phyloP scores from a whole-genome alignment of 2,329 filamentous ascomycete genomes.

The Helminthosporium solani region DNA sequence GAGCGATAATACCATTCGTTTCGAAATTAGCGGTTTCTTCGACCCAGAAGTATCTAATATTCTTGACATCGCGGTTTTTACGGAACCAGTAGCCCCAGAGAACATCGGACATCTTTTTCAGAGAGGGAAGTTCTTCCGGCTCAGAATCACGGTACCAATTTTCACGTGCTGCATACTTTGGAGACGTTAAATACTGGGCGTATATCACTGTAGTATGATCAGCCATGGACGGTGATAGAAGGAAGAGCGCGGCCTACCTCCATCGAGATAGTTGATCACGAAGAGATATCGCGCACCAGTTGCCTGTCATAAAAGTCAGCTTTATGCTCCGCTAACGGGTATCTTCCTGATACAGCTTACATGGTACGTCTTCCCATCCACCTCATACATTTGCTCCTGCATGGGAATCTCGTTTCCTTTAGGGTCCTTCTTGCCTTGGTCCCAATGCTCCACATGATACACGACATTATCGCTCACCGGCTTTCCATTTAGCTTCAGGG shows the following conservation, averaged over 20 bases:
- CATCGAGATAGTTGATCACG: neutral
- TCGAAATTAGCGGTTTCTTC: slow-evolving; percentile 18
- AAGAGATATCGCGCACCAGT: slow-evolving; percentile 16
- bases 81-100: slow-evolving; percentile 23
- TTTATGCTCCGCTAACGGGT: neutral
- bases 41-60: slow-evolving; percentile 22
- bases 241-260: neutral
- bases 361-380: slow-evolving; percentile 9
- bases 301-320: slow-evolving; percentile 5
- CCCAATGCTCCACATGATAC: slow-evolving; percentile 18
- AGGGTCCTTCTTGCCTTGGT: slow-evolving; percentile 5
- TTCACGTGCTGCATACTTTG: neutral
- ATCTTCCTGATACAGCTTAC: neutral
- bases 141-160: neutral
- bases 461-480: slow-evolving; percentile 17
- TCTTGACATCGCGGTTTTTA: slow-evolving; percentile 12
- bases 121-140: slow-evolving; percentile 12
- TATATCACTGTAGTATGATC: slow-evolving; percentile 3
- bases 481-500: slow-evolving; percentile 10
- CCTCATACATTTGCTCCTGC: slow-evolving; percentile 19
- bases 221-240: neutral
- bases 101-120: slow-evolving; percentile 19
- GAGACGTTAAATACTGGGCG: slow-evolving; percentile 1
- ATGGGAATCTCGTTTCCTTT: slow-evolving; percentile 11
- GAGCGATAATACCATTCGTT: slow-evolving; percentile 18